A percentile compares a stretch with the other conserved stretches of the same genome.
phyloP scores from a whole-genome alignment of 352 stramenopile species.

The Globisporangium heterothallicum region DNA sequence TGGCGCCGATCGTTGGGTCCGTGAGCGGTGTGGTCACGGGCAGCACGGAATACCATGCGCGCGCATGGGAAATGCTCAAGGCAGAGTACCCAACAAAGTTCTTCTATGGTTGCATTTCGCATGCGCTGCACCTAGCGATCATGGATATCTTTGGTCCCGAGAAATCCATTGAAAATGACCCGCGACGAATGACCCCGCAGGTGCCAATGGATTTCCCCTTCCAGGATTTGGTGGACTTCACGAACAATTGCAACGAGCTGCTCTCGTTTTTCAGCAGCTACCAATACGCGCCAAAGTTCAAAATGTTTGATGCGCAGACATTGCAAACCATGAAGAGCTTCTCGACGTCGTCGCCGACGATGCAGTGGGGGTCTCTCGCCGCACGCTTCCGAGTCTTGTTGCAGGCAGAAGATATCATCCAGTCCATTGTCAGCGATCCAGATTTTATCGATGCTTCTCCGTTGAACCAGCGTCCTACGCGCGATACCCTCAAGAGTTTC shows the following conservation, averaged over 20 bases:
- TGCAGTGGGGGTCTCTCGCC: slow-evolving; percentile 65
- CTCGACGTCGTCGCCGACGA: slow-evolving; percentile 48
- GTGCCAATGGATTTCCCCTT: slow-evolving; percentile 75
- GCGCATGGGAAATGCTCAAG: slow-evolving; percentile 82
- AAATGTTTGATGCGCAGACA: slow-evolving; percentile 67
- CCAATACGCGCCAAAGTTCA: slow-evolving; percentile 68
- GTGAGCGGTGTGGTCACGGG: slow-evolving; percentile 73
- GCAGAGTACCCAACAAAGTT: slow-evolving; percentile 82
- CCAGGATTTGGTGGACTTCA: slow-evolving; percentile 75
- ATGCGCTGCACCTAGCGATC: slow-evolving; percentile 73
- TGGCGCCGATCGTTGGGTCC: slow-evolving; percentile 61
- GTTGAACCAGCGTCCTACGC: slow-evolving; percentile 41
- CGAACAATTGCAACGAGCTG: slow-evolving; percentile 64
- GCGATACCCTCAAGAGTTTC: slow-evolving; percentile 70
- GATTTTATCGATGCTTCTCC: slow-evolving; percentile 47
- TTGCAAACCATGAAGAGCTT: slow-evolving; percentile 77
- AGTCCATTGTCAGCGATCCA: slow-evolving; percentile 66
- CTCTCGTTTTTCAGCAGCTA: slow-evolving; percentile 81
- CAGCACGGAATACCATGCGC: slow-evolving; percentile 66
- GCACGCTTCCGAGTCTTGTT: slow-evolving; percentile 63
- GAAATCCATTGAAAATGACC: slow-evolving; percentile 66
- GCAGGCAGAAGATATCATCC: slow-evolving; percentile 64
- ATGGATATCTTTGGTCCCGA: slow-evolving; percentile 80
- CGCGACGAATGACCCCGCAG: slow-evolving; percentile 53
- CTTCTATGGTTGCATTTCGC: slow-evolving; percentile 81